A percentile compares a stretch with the other conserved stretches of the same genome.
Evolutionary conservation across 495 filamentous ascomycete genomes (phyloP).

Genomic region (Penicillium paradoxum): DNA sequence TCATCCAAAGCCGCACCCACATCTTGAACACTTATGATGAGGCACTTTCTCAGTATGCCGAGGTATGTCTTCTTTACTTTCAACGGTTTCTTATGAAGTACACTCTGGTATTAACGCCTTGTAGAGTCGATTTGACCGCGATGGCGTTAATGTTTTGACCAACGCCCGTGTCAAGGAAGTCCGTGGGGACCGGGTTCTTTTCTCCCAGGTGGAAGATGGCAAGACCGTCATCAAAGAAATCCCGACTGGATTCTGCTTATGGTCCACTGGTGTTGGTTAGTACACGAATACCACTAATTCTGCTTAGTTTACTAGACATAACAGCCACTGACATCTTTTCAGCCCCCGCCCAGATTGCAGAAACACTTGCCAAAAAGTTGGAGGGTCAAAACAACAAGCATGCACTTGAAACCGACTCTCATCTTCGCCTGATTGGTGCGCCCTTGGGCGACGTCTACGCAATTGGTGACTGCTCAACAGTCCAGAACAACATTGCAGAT

Average conservation of each 20-base stretch:
- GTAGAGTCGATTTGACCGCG: conserved; percentile 71
- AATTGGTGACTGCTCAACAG: conserved; percentile 94
- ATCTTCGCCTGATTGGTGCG: conserved; percentile 85
- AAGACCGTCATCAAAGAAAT: conserved; percentile 80
- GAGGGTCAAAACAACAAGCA: conserved; percentile 80
- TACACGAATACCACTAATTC: background rate
- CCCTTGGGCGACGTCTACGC: conserved; percentile 95
- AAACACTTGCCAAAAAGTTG: conserved; percentile 66
- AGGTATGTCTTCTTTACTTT: conserved; percentile 40
- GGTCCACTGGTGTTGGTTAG: conserved; percentile 87
- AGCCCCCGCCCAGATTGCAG: conserved; percentile 76
- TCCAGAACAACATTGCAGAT: conserved; percentile 90
- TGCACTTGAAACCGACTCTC: conserved; percentile 91
- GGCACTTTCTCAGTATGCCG: conserved; percentile 84
- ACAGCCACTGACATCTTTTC: conserved; percentile 5
- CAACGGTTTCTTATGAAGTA: background rate
- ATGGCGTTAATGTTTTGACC: conserved; percentile 83
- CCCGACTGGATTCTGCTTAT: conserved; percentile 93
- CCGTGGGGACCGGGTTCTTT: conserved; percentile 73
- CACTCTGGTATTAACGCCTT: conserved; percentile 13
- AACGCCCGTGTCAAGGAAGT: conserved; percentile 92
- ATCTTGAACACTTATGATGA: conserved; percentile 99
- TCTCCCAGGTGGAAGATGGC: conserved; percentile 76
- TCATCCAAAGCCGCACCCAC: conserved; percentile 89
- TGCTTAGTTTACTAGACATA: background rate